Evolutionary conservation across 768 basidiomycete genomes (phyloP).

Genomic region (Porpolomopsis calyptriformis): DNA sequence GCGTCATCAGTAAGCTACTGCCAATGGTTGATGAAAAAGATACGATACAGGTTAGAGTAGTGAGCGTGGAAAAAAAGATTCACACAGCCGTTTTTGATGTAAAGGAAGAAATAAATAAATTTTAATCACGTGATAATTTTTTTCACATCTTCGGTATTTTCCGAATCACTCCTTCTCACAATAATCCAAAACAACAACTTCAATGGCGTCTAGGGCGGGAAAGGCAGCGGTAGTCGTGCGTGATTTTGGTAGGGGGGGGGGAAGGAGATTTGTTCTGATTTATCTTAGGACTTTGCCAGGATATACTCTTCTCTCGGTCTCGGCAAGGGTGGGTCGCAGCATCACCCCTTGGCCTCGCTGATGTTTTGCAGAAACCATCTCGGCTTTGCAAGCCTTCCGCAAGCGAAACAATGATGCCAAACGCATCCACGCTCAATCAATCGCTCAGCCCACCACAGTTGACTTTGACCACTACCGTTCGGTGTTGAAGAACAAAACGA

Average conservation of each 20-base stretch:
- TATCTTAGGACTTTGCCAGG: constrained; percentile 65
- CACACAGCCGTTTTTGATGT: no score
- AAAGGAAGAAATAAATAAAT: no score
- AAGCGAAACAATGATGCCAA: constrained; percentile 89
- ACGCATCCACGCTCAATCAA: constrained; percentile 52
- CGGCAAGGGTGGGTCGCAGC: constrained; percentile 59
- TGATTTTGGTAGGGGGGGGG: no score
- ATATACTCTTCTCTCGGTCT: constrained; percentile 75
- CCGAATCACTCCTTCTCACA: background rate
- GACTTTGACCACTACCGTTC: constrained; percentile 90
- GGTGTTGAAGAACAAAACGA: constrained; percentile 81
- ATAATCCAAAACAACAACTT: no score
- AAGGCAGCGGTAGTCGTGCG: no score
- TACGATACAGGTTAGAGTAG: no score
- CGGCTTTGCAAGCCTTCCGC: constrained; percentile 88
- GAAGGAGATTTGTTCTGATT: no score
- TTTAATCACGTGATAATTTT: background rate
- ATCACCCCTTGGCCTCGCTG: constrained; percentile 1
- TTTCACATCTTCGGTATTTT: background rate
- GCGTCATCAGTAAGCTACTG: constrained; percentile 3
- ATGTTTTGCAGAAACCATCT: constrained; percentile 62
- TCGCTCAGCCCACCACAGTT: constrained; percentile 67
- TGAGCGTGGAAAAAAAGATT: no score
- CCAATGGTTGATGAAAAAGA: no score
- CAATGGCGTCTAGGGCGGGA: no score